phyloP scores from a whole-genome alignment of 1,284 basidiomycete genomes.

The Anthracocystis setariae region DNA sequence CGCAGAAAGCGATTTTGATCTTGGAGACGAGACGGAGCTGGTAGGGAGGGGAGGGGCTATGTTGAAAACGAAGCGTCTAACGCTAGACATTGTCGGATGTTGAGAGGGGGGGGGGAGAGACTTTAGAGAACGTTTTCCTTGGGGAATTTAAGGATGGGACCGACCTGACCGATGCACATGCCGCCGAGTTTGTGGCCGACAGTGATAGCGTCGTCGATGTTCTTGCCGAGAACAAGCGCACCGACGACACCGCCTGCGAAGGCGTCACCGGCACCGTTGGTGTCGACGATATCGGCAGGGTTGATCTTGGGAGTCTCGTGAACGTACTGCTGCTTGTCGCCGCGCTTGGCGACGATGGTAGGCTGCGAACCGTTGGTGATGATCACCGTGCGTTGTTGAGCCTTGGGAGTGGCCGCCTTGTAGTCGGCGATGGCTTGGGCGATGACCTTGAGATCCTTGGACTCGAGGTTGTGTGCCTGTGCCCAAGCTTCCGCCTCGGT shows the following conservation, averaged over 20 bases:
- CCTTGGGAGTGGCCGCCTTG: constrained; percentile 38
- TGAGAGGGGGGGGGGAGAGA: too few relatives aligned
- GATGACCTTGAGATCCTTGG: constrained; percentile 61
- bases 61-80: constrained; percentile 26
- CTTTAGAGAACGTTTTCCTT: constrained; percentile 59
- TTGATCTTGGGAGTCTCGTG: constrained; percentile 71
- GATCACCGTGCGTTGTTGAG: constrained; percentile 81
- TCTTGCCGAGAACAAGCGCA: constrained; percentile 83
- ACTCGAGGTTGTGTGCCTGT: constrained; percentile 69
- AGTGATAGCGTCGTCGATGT: constrained; percentile 80
- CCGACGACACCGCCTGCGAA: constrained; percentile 98
- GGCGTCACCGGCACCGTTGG: constrained; percentile 98
- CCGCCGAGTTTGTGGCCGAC: constrained; percentile 87
- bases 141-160: constrained; percentile 69
- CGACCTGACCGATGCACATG: constrained; percentile 86
- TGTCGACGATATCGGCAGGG: constrained; percentile 78
- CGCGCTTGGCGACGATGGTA: constrained; percentile 81
- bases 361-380: constrained; percentile 89
- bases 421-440: constrained; percentile 65
- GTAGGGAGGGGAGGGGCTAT: constrained; percentile 8
- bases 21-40: background rate
- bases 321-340: constrained; percentile 70
- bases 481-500: constrained; percentile 90
- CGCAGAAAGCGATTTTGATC: constrained; percentile 21
- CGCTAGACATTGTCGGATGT: too few relatives aligned